Conservation (phyloP, 208 protist species). For the Tritrichomonas musculus region DNA sequence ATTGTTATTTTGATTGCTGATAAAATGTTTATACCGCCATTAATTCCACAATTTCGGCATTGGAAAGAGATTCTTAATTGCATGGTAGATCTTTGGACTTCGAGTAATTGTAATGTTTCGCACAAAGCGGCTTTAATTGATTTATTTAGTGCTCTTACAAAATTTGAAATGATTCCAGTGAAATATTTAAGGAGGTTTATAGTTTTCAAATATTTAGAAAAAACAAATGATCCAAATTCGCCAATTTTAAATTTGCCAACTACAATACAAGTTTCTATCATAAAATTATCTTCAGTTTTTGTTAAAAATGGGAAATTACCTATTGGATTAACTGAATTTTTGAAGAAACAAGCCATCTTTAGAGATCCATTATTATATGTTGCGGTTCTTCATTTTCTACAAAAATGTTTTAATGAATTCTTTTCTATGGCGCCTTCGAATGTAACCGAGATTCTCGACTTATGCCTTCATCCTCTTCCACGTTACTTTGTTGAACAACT, state of each 20-base stretch:
- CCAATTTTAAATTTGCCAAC: neutral
- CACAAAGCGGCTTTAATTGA: constrained; percentile 15
- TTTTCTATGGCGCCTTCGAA: neutral
- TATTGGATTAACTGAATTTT: neutral
- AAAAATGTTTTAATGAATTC: neutral
- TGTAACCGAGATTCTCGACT: neutral
- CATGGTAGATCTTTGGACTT: neutral
- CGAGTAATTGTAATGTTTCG: neutral
- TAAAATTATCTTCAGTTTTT: neutral
- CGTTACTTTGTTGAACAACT: constrained; percentile 21
- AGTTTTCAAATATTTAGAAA: too few relatives aligned
- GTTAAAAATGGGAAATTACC: neutral
- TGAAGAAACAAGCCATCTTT: neutral
- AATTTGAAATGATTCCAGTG: neutral
- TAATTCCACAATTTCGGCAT: too few relatives aligned
- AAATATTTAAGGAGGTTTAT: neutral
- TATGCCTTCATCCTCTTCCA: neutral
- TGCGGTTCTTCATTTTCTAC: neutral
- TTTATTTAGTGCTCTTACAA: neutral
- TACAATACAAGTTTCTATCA: neutral
- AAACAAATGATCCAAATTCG: too few relatives aligned
- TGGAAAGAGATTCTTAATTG: neutral
- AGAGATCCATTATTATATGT: neutral
- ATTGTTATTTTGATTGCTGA: neutral
- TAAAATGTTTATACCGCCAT: too few relatives aligned